Base-by-base conservation (phyloP, 2,329 filamentous ascomycete species). In the Diaporthe humulicola region DNA sequence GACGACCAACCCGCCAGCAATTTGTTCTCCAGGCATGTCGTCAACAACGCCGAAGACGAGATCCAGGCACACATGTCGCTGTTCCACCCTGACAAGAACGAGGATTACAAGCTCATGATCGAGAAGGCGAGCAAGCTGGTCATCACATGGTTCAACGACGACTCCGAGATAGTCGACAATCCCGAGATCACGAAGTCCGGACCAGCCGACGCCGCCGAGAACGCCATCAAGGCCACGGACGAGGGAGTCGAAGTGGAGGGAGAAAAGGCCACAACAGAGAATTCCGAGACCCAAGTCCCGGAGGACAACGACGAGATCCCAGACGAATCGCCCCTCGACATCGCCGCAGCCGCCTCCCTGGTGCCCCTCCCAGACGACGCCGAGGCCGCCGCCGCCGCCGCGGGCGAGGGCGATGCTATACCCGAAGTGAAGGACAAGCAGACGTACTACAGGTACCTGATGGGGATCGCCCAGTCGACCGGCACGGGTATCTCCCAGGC, bases 31-130 rank as follows among this genome's bases (percentile, higher is more conserved):
- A 87, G 90, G 22, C 82, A 83, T 52, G 88, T 93, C 42, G 93
- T 97, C 80, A 88, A 91, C 58, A 90, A 89, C 61, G 90, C 89
- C 0, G 85, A 86, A 2, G 93, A 95, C 77, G 95, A 97, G 83
- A 90, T 94, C 1, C 88, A 89, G 74, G 94, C 94, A 1, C 95
- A 97, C 79, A 89, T 91, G 81, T 88, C 85, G 78, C 85, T 94
- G 87, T 94, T 94, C 79, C 87, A 86, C 56, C 88, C 89, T 0
- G 87, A 88, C 74, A 90, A 88, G 77, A 92, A 94, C 78, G 86
- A 88, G 10, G 89, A 89, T 1, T 94, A 94, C 77, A 90, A 92
- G 75, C 85, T 85, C 8, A 92, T 94, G 88, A 87, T 88, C 22
- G 88, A 90, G 54, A 84, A 88, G 56, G 89, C 92, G 2, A 89